These are phyloP conservation scores for Claviceps purpurea DNA, from an alignment of 2,329 filamentous ascomycete genomes.

Conservation along the genomic window DNA sequence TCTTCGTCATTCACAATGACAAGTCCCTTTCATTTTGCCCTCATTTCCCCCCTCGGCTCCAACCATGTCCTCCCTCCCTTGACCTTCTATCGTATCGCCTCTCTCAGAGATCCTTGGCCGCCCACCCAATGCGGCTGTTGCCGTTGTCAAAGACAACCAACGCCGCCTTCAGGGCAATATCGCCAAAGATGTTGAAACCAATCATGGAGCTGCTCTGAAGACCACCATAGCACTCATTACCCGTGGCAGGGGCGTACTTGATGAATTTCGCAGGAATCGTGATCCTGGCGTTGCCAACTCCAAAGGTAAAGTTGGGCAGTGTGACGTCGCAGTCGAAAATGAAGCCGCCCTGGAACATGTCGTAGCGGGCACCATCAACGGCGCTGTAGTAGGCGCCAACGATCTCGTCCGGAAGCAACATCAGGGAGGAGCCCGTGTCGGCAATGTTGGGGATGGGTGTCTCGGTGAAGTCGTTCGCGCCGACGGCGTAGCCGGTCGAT, in stretches of 20 bases:
- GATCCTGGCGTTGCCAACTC: constrained; percentile 43
- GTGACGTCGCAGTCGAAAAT: constrained; percentile 29
- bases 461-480: constrained; percentile 5
- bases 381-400: constrained; percentile 34
- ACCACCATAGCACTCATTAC: constrained; percentile 48
- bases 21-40: too few species aligned
- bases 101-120: neutral
- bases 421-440: constrained; percentile 49
- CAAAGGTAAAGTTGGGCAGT: constrained; percentile 37
- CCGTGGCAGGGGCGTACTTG: constrained; percentile 34
- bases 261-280: constrained; percentile 39
- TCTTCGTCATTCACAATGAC: too few species aligned
- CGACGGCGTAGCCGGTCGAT: constrained; percentile 12
- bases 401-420: constrained; percentile 41
- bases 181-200: constrained; percentile 44
- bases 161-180: constrained; percentile 46
- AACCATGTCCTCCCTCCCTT: neutral
- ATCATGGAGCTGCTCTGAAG: constrained; percentile 40
- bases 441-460: constrained; percentile 35
- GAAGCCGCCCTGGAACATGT: constrained; percentile 26
- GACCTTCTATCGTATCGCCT: too few species aligned
- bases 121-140: constrained; percentile 35
- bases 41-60: too few species aligned
- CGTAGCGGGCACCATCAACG: constrained; percentile 22
- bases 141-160: constrained; percentile 43